Evolutionary conservation across 1,284 basidiomycete genomes (phyloP), one percentile per base, ranked within the genome.

Genomic region (Grifola frondosa): DNA sequence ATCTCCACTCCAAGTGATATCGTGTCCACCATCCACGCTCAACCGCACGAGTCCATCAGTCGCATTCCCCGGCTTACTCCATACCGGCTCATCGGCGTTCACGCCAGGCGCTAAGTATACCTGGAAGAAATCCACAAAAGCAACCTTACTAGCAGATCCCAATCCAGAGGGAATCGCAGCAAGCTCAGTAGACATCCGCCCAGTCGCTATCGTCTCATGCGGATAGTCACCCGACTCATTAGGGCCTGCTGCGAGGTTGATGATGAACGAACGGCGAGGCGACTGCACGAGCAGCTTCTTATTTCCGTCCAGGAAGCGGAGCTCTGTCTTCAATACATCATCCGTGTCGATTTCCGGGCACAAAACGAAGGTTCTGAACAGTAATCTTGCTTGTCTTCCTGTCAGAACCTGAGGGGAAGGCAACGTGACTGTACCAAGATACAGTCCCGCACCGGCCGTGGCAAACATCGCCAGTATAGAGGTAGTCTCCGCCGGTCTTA

Each of bases 1-100:
- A 57, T 86, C 79, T 13, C 73, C 57, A 40, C 75, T 80, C 67
- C 77, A 81, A 3, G 75, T 69, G 26, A 87, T 56, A 59, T 80
- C 78, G 55, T 88, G 85, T 0, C 84, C 85, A 15, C 85, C 84
- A 57, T 88, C 81, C 44, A 82, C 55, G 54, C 83, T 84, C 45
- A 87, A 48, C 33, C 83, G 72, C 6, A 73, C 71, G 37, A 87
- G 57, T 3, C 77, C 78, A 32, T 69, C 69, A 7, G 82, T 82
- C 5, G 80, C 75, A 50, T 81, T 82, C 1, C 72, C 78, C 3
- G 84, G 84, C 55, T 79, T 84, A 40, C 81, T 80, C 81, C 81
- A 87, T 4, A 87, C 61, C 1, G 71, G 66, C 17, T 70, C 67
- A 16, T 68, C 69, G 3, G 65, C 50, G 19, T 65, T 57, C 15